Evolutionary conservation across 73 alveolate genomes (phyloP).

Genomic region (Diophrys appendiculata): DNA sequence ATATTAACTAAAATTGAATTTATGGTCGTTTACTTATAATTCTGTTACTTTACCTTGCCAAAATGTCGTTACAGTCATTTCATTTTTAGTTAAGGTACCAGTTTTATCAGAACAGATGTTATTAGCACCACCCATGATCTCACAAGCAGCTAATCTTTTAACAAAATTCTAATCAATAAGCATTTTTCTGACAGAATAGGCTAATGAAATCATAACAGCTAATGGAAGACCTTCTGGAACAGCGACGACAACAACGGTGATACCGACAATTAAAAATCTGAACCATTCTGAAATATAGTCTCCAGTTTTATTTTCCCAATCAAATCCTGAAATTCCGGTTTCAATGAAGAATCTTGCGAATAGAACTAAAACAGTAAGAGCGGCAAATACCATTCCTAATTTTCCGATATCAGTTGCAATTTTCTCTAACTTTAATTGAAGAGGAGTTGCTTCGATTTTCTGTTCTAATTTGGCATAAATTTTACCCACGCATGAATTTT

Average conservation of each 20-base stretch:
- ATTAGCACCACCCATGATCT: constrained; percentile 98
- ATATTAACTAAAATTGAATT: constrained; percentile 8
- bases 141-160: constrained; percentile 92
- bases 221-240: constrained; percentile 98
- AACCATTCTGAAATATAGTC: constrained; percentile 72
- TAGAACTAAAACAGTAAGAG: constrained; percentile 75
- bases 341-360: constrained; percentile 63
- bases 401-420: constrained; percentile 93
- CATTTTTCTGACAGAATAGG: constrained; percentile 94
- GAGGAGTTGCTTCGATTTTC: constrained; percentile 80
- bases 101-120: constrained; percentile 90
- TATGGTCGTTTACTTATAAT: constrained; percentile 2
- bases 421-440: constrained; percentile 89
- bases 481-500: constrained; percentile 68
- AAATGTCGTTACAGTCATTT: constrained; percentile 21
- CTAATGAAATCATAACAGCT: constrained; percentile 91
- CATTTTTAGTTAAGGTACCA: constrained; percentile 31
- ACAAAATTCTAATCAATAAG: constrained; percentile 91
- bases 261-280: constrained; percentile 74
- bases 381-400: constrained; percentile 88
- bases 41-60: constrained; percentile 15
- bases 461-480: constrained; percentile 36
- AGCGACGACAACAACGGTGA: constrained; percentile 93
- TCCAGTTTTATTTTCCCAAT: constrained; percentile 30
- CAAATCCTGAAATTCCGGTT: constrained; percentile 43